Base-by-base conservation (phyloP, 805 yeast species). In the Starmerella khaoyaiensis region DNA sequence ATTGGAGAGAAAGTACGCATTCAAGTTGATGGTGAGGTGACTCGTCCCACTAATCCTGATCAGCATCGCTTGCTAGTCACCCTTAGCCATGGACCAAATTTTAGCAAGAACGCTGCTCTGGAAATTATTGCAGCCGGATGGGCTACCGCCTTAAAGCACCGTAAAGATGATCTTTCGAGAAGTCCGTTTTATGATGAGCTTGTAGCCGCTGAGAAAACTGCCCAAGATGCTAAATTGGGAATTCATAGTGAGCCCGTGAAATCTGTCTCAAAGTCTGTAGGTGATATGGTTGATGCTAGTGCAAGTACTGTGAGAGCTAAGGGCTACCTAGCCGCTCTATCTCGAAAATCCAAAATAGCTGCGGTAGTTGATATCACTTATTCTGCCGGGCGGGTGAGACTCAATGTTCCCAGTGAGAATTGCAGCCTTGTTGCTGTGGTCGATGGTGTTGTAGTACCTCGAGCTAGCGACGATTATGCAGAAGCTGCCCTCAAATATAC, bases 111-210 rank as follows among this genome's bases (percentile, higher is more conserved):
- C 52, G 62, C 82, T 26, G 71, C 81, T 6, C 71, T 73, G 47
- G 48, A 62, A 22, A 55, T 82, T 36, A 78, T 82, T 15, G 56
- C 65, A 21, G 65, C 61, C 41, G 94, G 94, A 6, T 72, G 63
- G 57, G 93, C 86, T 12, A 61, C 77, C n/a, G 93, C 81, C 18
- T 67, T 79, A 40, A 73, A 72, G 54, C 93, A 80, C 59, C 74
- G 76, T 53, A 76, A 76, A 58, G 81, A 77, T 41, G 79, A 76
- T 31, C 60, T 67, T 10, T 81, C 75, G 51, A 67, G 81, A 48
- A 74, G 90, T 2, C 67, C 74, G 22, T 69, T 73, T 48, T 81
- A 93, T 87, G 94, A 82, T 53, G 67, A 66, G 33, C 64, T 82
- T 39, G 58, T 79, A 31, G 93, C 79, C 52, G 63, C 74, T 33